Evolutionary conservation across 164 flowering plant species (phyloP), one percentile per base, ranked within the genome.

Genomic region (Nymphaea thermarum): DNA sequence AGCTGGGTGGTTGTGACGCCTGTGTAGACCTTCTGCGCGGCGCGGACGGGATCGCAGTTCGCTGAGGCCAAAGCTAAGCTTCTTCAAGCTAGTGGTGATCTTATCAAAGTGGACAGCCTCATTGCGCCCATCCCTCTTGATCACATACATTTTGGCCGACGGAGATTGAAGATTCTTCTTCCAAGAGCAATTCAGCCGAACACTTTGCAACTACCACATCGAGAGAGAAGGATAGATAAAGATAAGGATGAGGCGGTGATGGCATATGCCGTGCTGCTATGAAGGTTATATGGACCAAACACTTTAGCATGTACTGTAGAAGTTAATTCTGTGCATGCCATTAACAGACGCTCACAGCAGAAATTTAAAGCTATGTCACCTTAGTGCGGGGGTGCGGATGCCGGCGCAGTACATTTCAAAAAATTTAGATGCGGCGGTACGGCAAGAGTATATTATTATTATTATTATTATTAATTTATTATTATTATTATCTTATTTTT

Each of bases 1-100:
- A 95, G 94, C 74, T 89, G 98, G 66, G 94, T 92, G 2, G 99
- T 92, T 55, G 99, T 95, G 44, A 90, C 96, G 44, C 99, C 99
- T 47, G 97, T 94, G 67, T 97, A 92, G 55, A 92, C 99, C 77
- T 95, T 95, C 87, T 92, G 98, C 0, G 99, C 68, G 36, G 36
- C 36, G 36, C 36, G 1, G 36, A 25, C 36, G 1, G 36, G 1
- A 25, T 0, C 36, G 1, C 36, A 95, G 78, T n/a, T n/a, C 92
- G 97, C 6, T 95, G 2, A 95, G 80, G 36, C 98, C 99, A 80
- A 92, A 95, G 73, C 99, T 95, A 42, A 92, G 76, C 75, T 95
- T 95, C 96, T 95, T 95, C 79, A 92, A 65, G n/a, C 99, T 80
- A 8, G 99, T 96, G 0, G 99, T 95, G 43, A 95, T 95, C 86